Conservation (phyloP, 139 green algal species). For the Micromonas pusilla region DNA sequence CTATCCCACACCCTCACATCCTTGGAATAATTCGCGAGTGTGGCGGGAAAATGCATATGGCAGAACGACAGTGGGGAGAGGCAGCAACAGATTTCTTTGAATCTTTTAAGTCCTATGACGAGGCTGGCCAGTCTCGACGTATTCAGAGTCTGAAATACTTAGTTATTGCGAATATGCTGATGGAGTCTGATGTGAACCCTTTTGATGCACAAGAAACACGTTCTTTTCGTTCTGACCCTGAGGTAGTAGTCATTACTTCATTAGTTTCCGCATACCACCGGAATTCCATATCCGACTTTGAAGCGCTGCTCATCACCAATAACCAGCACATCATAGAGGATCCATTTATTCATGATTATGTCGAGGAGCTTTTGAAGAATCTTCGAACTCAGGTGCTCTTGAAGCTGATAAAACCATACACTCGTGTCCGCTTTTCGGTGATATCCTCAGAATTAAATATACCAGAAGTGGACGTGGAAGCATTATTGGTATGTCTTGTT, state of each 20-base stretch:
- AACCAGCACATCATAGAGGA: constrained; percentile 89
- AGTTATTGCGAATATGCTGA: constrained; percentile 96
- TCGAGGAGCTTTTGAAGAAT: constrained; percentile 92
- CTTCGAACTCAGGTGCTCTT: constrained; percentile 90
- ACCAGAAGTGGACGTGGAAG: constrained; percentile 79
- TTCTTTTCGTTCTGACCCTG: constrained; percentile 79
- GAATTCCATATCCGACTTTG: constrained; percentile 88
- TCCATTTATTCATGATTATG: constrained; percentile 89
- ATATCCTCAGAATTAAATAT: constrained; percentile 86
- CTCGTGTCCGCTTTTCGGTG: constrained; percentile 79
- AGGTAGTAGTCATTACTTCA: constrained; percentile 90
- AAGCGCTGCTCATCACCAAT: constrained; percentile 69
- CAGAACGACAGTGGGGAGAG: constrained; percentile 74
- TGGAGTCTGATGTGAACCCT: constrained; percentile 86
- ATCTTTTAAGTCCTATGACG: constrained; percentile 97
- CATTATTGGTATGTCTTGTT: constrained; percentile 88
- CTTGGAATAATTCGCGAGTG: constrained; percentile 96
- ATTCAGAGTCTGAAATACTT: constrained; percentile 98
- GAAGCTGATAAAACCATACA: constrained; percentile 86
- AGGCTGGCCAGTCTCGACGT: constrained; percentile 60
- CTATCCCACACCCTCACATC: constrained; percentile 95
- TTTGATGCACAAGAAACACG: constrained; percentile 91
- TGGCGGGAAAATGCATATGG: constrained; percentile 98
- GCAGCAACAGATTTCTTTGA: constrained; percentile 98
- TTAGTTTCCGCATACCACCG: constrained; percentile 91